A percentile compares a stretch with the other conserved stretches of the same genome.
Conservation (phyloP, 768 basidiomycete genomes). For the Boletus insuetus region DNA sequence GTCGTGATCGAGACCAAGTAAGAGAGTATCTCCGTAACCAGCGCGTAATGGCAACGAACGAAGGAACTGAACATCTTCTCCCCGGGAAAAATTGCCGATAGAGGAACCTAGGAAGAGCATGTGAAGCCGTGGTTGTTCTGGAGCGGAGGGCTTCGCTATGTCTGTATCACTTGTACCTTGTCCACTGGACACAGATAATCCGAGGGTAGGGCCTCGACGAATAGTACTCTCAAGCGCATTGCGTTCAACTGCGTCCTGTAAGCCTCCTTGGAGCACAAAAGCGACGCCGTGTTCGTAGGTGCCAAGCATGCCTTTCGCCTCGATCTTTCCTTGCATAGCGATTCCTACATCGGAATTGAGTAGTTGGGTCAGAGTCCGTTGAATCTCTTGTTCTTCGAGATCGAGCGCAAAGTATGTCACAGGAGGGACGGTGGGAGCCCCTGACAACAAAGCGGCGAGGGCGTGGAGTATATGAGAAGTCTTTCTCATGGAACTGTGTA, state of each 20-base stretch:
- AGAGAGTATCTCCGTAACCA: slow-evolving; percentile 73
- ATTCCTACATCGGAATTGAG: slow-evolving; percentile 58
- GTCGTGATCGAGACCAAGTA: slow-evolving; percentile 90
- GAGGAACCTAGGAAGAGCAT: slow-evolving; percentile 91
- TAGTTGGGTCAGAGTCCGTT: slow-evolving; percentile 73
- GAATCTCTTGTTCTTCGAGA: slow-evolving; percentile 82
- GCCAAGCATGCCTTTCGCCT: slow-evolving; percentile 82
- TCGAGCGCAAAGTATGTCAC: slow-evolving; percentile 92
- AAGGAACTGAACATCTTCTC: slow-evolving; percentile 71
- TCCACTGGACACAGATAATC: slow-evolving; percentile 34
- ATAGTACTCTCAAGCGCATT: slow-evolving; percentile 13
- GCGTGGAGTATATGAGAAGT: slow-evolving; percentile 81
- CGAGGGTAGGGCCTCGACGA: slow-evolving; percentile 37
- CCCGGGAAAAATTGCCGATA: slow-evolving; percentile 83
- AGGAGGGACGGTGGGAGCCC: slow-evolving; percentile 38
- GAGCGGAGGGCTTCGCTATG: slow-evolving; percentile 41
- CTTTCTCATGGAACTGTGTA: slow-evolving; percentile 74
- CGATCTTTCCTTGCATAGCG: slow-evolving; percentile 66
- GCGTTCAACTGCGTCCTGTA: slow-evolving; percentile 5
- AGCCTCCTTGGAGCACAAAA: slow-evolving; percentile 55
- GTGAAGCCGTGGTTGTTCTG: slow-evolving; percentile 62
- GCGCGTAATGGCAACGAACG: slow-evolving; percentile 73
- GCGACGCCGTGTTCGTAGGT: slow-evolving; percentile 89
- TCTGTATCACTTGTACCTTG: neutral
- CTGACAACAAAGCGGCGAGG: slow-evolving; percentile 53